A percentile compares a stretch with the other conserved stretches of the same genome.
These are phyloP conservation scores for Suillus bovinus DNA, from an alignment of 768 basidiomycete genomes.

Conservation along the genomic window DNA sequence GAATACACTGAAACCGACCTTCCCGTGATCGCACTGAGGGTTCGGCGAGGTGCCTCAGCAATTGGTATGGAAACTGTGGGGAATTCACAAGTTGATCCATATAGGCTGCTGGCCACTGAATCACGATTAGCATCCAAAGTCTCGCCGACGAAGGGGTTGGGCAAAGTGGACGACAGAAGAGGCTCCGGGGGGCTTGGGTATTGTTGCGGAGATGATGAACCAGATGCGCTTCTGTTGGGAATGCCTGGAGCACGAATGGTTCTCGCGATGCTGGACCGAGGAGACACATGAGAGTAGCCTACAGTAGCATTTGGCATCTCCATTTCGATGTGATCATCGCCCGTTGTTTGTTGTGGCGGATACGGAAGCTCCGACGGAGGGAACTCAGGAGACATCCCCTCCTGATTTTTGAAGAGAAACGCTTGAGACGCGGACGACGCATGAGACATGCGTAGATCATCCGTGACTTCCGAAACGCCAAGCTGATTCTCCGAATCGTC, in stretches of 20 bases:
- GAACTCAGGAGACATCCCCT: slow-evolving; percentile 13
- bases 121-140: slow-evolving; percentile 5
- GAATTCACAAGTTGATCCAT: slow-evolving; percentile 5
- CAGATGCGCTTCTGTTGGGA: slow-evolving; percentile 5
- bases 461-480: neutral
- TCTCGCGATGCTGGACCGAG: neutral
- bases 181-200: neutral
- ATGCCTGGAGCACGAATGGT: neutral
- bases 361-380: slow-evolving; percentile 3
- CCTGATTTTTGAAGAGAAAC: slow-evolving; percentile 14
- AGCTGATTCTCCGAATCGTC: slow-evolving; percentile 15
- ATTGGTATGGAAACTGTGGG: neutral
- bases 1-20: slow-evolving; percentile 12
- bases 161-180: neutral
- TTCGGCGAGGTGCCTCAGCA: neutral
- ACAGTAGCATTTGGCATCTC: neutral
- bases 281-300: slow-evolving; percentile 8
- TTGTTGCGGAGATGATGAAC: neutral
- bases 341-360: slow-evolving; percentile 1
- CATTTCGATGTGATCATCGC: neutral
- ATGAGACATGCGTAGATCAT: slow-evolving; percentile 8
- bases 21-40: neutral
- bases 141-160: slow-evolving; percentile 8
- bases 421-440: slow-evolving; percentile 8
- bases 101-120: slow-evolving; percentile 6